Evolutionary conservation across 225 moss, liverwort and hornwort genomes (phyloP).

Genomic region (Pleurozium schreberi): DNA sequence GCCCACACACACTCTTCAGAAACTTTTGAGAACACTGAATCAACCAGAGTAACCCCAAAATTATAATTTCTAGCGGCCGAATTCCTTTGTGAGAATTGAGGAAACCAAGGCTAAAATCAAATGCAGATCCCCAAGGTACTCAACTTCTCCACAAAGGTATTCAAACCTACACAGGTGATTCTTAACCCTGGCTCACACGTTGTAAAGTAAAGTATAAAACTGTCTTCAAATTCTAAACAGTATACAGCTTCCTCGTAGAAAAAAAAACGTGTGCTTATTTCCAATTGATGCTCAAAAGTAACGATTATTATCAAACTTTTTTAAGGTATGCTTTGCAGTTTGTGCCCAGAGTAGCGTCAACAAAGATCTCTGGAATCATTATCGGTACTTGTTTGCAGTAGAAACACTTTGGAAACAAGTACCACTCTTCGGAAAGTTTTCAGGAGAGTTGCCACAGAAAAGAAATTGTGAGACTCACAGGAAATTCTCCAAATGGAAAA

Average conservation of each 20-base stretch:
- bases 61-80: neutral
- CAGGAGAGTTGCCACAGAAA: neutral
- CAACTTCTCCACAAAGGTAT: neutral
- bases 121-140: neutral
- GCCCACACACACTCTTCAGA: neutral
- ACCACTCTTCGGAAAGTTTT: neutral
- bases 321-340: neutral
- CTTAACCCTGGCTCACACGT: neutral
- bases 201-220: neutral
- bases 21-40: neutral
- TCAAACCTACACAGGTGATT: neutral
- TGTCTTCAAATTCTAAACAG: neutral
- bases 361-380: neutral
- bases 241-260: neutral
- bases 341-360: too few species aligned
- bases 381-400: neutral
- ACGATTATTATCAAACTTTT: neutral
- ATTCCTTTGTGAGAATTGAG: neutral
- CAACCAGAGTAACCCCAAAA: neutral
- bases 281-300: neutral
- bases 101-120: neutral
- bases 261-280: neutral
- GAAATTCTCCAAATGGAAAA: too few species aligned
- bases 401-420: neutral
- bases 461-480: neutral